Percentiles rank a stretch among this genome's conserved stretches.
These are phyloP conservation scores for Collariella sp. DNA, from an alignment of 495 filamentous ascomycete species.

Conservation along the genomic window DNA sequence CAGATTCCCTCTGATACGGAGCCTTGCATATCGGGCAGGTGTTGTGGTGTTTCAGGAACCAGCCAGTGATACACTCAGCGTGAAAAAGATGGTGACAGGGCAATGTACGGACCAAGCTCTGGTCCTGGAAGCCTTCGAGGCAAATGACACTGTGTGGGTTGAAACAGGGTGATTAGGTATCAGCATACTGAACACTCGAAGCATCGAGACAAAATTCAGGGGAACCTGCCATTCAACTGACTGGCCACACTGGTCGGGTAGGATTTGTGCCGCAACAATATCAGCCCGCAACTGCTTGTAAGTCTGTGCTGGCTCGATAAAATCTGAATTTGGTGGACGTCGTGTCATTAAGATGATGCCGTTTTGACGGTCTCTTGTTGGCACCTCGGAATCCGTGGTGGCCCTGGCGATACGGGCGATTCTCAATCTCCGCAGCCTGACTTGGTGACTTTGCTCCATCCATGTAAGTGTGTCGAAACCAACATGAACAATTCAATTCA, in stretches of 20 bases:
- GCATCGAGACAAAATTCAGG: neutral
- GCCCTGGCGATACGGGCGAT: neutral
- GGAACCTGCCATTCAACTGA: neutral
- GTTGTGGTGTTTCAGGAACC: constrained; percentile 6
- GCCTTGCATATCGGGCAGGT: constrained; percentile 11
- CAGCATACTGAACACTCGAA: neutral
- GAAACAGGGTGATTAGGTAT: neutral
- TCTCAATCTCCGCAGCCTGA: neutral
- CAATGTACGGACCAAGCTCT: constrained; percentile 5
- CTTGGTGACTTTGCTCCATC: neutral
- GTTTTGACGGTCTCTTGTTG: neutral
- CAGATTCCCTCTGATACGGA: too few species aligned
- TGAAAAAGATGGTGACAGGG: constrained; percentile 14
- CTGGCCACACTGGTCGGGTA: neutral
- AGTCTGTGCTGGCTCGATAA: neutral
- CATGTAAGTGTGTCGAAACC: too few species aligned
- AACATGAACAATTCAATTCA: too few species aligned
- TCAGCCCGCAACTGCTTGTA: neutral
- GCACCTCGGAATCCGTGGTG: neutral
- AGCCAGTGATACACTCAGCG: constrained; percentile 8
- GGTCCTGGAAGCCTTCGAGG: neutral
- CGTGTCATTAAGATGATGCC: neutral
- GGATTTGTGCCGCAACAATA: neutral
- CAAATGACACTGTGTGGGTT: constrained; percentile 8
- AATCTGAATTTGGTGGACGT: neutral